These are phyloP conservation scores for Elsinoe necatrix DNA, from an alignment of 2,329 filamentous ascomycete genomes.

Conservation along the genomic window DNA sequence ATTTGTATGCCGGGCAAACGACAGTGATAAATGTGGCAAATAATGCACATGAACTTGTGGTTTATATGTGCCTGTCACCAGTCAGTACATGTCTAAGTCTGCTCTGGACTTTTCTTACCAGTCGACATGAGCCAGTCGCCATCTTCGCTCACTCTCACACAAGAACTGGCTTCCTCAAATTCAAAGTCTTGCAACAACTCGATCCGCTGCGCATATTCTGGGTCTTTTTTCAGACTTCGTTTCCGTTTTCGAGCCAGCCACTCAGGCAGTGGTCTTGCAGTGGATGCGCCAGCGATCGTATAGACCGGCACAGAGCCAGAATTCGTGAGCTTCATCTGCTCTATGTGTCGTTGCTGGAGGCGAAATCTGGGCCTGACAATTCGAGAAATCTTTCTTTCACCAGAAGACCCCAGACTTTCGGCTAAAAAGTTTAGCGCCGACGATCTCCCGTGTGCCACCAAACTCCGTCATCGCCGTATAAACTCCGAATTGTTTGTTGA, in stretches of 20 bases:
- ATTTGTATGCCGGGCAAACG: slow-evolving; percentile 84
- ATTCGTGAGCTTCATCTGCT: slow-evolving; percentile 69
- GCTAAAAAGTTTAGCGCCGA: background rate
- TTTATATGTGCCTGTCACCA: slow-evolving; percentile 51
- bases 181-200: slow-evolving; percentile 96
- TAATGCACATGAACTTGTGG: slow-evolving; percentile 94
- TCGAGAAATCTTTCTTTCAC: slow-evolving; percentile 1
- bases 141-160: slow-evolving; percentile 85
- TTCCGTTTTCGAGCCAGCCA: slow-evolving; percentile 90
- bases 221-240: slow-evolving; percentile 81
- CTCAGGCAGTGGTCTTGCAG: slow-evolving; percentile 79
- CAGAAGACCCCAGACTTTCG: background rate
- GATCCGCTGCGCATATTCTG: slow-evolving; percentile 86
- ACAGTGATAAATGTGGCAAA: slow-evolving; percentile 85
- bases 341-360: background rate
- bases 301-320: slow-evolving; percentile 82
- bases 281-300: slow-evolving; percentile 85
- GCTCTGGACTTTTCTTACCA: slow-evolving; percentile 43
- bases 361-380: background rate
- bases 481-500: slow-evolving; percentile 1
- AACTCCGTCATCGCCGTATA: background rate
- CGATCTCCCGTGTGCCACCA: slow-evolving; percentile 7
- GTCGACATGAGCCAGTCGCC: slow-evolving; percentile 97
- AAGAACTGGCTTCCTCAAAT: slow-evolving; percentile 90
- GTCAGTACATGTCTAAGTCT: background rate